These are phyloP conservation scores for Rhizoctonia solani DNA, from an alignment of 1,284 basidiomycete species.

Conservation along the genomic window DNA sequence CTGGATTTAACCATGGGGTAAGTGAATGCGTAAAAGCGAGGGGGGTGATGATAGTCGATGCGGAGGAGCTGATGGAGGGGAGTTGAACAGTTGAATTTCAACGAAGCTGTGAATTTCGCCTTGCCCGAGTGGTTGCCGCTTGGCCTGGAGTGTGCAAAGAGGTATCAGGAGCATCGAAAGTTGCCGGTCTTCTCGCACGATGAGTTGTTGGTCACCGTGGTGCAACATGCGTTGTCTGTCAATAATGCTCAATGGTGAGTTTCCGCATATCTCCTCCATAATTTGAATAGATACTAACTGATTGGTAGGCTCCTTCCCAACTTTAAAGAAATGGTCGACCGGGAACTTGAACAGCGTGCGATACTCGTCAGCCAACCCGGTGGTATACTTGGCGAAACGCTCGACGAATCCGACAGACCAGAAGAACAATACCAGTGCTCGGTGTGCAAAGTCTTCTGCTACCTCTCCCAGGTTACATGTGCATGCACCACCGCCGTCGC, in stretches of 20 bases:
- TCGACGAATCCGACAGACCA: slow-evolving; percentile 78
- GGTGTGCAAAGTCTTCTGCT: slow-evolving; percentile 93
- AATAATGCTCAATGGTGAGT: slow-evolving; percentile 89
- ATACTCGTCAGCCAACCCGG: slow-evolving; percentile 56
- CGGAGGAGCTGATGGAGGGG: slow-evolving; percentile 20
- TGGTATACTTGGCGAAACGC: slow-evolving; percentile 63
- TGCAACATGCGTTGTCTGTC: slow-evolving; percentile 90
- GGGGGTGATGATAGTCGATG: slow-evolving; percentile 39
- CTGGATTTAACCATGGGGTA: slow-evolving; percentile 97
- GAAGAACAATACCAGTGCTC: slow-evolving; percentile 96
- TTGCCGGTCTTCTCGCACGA: slow-evolving; percentile 98
- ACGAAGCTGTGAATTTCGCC: slow-evolving; percentile 99
- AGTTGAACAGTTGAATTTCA: slow-evolving; percentile 98
- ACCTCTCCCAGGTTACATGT: slow-evolving; percentile 90
- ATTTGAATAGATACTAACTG: slow-evolving; percentile 36
- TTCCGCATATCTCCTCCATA: slow-evolving; percentile 31
- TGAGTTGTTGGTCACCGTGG: slow-evolving; percentile 94
- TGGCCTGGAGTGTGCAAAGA: slow-evolving; percentile 84
- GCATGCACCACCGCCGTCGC: slow-evolving; percentile 73
- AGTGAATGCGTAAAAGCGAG: slow-evolving; percentile 48
- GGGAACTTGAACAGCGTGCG: slow-evolving; percentile 75
- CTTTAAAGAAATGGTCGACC: slow-evolving; percentile 85
- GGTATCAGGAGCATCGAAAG: slow-evolving; percentile 89
- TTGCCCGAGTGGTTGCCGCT: slow-evolving; percentile 92
- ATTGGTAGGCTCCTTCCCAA: slow-evolving; percentile 74